These are phyloP conservation scores for Cytospora paraplurivora DNA, from an alignment of 2,329 filamentous ascomycete species.

Conservation along the genomic window DNA sequence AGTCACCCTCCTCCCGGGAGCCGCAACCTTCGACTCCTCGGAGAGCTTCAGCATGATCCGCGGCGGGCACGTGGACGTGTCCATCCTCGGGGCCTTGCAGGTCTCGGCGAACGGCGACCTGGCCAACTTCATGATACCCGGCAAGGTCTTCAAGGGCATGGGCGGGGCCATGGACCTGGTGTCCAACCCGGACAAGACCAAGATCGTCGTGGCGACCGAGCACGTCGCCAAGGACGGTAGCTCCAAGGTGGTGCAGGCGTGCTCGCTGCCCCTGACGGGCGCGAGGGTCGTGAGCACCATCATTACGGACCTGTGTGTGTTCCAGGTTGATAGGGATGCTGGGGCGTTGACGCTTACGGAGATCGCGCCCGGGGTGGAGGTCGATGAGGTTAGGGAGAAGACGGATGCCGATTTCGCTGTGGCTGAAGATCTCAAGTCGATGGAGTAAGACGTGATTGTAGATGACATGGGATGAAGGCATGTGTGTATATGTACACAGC, in stretches of 20 bases:
- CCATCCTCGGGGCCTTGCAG: slow-evolving; percentile 80
- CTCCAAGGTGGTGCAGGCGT: slow-evolving; percentile 66
- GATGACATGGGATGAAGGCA: background rate
- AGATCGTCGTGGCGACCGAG: slow-evolving; percentile 72
- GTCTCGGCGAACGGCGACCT: slow-evolving; percentile 78
- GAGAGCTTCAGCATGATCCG: slow-evolving; percentile 90
- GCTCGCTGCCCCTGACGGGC: slow-evolving; percentile 66
- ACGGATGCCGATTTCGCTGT: slow-evolving; percentile 70
- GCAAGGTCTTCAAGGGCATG: slow-evolving; percentile 87
- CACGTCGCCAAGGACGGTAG: slow-evolving; percentile 70
- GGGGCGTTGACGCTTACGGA: slow-evolving; percentile 69
- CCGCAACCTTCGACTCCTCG: slow-evolving; percentile 74
- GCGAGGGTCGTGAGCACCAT: slow-evolving; percentile 70
- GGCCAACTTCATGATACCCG: slow-evolving; percentile 89
- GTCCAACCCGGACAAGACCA: slow-evolving; percentile 67
- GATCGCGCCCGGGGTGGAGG: slow-evolving; percentile 66
- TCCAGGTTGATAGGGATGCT: slow-evolving; percentile 64
- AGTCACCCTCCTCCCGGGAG: slow-evolving; percentile 76
- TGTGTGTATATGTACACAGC: background rate
- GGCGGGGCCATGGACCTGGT: slow-evolving; percentile 77
- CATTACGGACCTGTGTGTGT: slow-evolving; percentile 74
- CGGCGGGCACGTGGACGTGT: slow-evolving; percentile 80
- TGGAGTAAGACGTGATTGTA: slow-evolving; percentile 38
- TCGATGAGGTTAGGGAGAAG: slow-evolving; percentile 70
- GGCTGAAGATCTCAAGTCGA: slow-evolving; percentile 56